Conservation (phyloP, 176 grass and related monocot species). For the barley (Hordeum vulgare) region DNA sequence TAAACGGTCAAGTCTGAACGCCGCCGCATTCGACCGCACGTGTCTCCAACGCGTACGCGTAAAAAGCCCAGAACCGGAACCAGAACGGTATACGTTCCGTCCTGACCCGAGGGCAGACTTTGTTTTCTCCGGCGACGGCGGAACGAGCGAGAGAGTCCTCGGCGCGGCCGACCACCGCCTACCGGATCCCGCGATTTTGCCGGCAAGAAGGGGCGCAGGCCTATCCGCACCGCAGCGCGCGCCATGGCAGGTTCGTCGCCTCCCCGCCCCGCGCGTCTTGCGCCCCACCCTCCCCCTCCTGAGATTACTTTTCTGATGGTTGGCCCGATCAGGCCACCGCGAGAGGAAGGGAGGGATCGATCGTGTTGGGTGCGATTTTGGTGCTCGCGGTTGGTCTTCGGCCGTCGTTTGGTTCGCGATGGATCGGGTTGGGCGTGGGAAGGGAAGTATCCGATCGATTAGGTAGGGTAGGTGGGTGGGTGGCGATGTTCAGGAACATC, state of each 20-base stretch:
- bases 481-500: background rate
- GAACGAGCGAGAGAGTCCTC: background rate
- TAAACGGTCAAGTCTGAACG: background rate
- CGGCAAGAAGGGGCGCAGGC: background rate
- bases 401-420: background rate
- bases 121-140: background rate
- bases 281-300: background rate
- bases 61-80: background rate
- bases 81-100: background rate
- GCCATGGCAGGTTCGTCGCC: constrained; percentile 24
- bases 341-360: background rate
- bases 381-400: background rate
- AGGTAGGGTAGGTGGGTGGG: background rate
- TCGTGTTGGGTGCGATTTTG: background rate
- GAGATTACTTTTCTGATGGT: background rate
- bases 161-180: background rate
- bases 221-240: background rate
- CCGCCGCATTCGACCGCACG: background rate
- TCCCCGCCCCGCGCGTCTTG: background rate
- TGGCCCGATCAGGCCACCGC: background rate
- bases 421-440: background rate
- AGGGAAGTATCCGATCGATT: background rate
- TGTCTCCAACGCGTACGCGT: background rate
- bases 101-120: background rate
- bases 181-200: background rate